Evolutionary conservation across 148 eudicot genomes (phyloP).

Genomic region (Polygonum aviculare): DNA sequence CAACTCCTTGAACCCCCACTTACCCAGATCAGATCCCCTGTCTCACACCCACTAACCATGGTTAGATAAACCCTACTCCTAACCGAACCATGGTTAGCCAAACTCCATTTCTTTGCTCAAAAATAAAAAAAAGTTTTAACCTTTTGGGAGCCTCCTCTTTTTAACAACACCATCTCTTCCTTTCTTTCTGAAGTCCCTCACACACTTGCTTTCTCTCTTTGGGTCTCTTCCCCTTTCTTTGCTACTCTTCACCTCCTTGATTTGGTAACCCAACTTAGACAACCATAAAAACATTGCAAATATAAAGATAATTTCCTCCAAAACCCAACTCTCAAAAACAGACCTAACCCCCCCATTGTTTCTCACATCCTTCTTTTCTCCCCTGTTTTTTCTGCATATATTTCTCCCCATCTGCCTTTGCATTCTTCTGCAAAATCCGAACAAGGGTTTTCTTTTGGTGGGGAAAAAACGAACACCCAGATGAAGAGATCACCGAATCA

Average conservation of each 20-base stretch:
- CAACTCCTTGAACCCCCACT: background rate
- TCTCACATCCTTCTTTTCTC: background rate
- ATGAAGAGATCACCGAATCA: background rate
- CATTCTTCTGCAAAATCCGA: background rate
- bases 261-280: slow-evolving; percentile 8
- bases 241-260: background rate
- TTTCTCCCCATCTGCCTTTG: background rate
- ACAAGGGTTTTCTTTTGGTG: background rate
- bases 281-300: background rate
- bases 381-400: background rate
- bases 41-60: background rate
- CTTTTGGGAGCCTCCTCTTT: background rate
- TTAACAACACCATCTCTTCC: slow-evolving; percentile 3
- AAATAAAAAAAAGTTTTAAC: background rate
- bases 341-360: background rate
- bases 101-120: background rate
- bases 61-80: background rate
- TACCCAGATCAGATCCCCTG: background rate
- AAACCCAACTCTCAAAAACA: background rate
- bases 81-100: background rate
- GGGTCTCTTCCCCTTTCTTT: background rate
- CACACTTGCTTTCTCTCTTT: background rate
- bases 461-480: background rate
- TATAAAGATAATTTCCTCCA: background rate
- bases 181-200: background rate